Evolutionary conservation across 2,329 filamentous ascomycete genomes (phyloP).

Genomic region (Phialophora tarda): DNA sequence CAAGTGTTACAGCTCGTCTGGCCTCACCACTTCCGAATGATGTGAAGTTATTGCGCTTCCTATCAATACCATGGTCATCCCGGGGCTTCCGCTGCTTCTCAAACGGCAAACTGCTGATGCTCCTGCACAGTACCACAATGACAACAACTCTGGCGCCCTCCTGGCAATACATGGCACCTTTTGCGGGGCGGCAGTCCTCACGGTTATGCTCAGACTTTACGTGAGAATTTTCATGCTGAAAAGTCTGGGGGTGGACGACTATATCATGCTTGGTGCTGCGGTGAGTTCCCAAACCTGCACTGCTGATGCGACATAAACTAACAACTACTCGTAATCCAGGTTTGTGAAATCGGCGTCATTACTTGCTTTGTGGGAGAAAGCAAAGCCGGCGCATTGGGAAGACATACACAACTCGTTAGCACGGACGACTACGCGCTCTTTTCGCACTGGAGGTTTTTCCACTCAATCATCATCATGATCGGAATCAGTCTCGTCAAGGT

Average conservation of each 20-base stretch:
- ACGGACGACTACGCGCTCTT: constrained; percentile 45
- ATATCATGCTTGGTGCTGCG: constrained; percentile 51
- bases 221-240: constrained; percentile 56
- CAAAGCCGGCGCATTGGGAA: constrained; percentile 51
- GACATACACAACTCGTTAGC: constrained; percentile 50
- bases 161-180: constrained; percentile 50
- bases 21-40: neutral
- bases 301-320: neutral
- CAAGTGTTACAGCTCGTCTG: constrained; percentile 7
- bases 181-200: constrained; percentile 47
- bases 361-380: constrained; percentile 50
- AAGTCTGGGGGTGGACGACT: constrained; percentile 58
- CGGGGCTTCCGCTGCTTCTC: constrained; percentile 17
- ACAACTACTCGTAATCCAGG: constrained; percentile 27
- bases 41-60: neutral
- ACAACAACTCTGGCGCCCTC: constrained; percentile 48
- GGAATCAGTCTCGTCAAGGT: constrained; percentile 56
- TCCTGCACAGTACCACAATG: constrained; percentile 43
- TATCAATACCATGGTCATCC: constrained; percentile 22
- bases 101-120: constrained; percentile 32
- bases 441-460: constrained; percentile 52
- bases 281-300: constrained; percentile 41
- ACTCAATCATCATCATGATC: constrained; percentile 55
- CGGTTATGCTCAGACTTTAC: constrained; percentile 53
- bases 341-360: constrained; percentile 40